Percentiles rank a stretch among this genome's conserved stretches.
phyloP scores from a whole-genome alignment of 2,329 filamentous ascomycete genomes.

The Chrysoporthe austroafricana region DNA sequence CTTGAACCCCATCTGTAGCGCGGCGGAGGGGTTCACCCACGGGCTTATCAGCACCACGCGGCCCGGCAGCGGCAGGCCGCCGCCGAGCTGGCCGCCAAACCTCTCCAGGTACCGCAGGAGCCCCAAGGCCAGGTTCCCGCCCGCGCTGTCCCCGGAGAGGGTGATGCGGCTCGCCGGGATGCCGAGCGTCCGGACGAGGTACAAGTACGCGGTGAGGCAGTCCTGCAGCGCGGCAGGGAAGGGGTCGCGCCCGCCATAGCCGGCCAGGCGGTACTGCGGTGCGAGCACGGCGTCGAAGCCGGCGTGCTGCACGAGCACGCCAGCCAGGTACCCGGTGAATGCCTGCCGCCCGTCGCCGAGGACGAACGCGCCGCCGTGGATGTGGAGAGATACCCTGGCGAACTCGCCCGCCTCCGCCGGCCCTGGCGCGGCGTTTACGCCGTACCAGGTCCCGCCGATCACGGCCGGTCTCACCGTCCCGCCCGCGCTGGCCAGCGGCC shows the following conservation, averaged over 20 bases:
- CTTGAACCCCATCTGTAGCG: not conserved
- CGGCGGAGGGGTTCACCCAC: slow-evolving; percentile 33
- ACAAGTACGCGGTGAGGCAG: slow-evolving; percentile 48
- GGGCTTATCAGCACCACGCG: slow-evolving; percentile 43
- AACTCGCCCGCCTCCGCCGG: not conserved
- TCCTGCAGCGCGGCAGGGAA: slow-evolving; percentile 58
- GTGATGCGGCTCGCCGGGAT: slow-evolving; percentile 47
- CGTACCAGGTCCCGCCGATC: slow-evolving; percentile 35
- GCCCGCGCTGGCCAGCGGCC: slow-evolving; percentile 22
- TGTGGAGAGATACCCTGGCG: slow-evolving; percentile 46
- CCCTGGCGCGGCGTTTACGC: slow-evolving; percentile 13
- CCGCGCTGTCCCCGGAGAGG: slow-evolving; percentile 53
- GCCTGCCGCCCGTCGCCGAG: slow-evolving; percentile 45
- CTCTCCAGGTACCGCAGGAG: slow-evolving; percentile 51
- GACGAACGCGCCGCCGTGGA: slow-evolving; percentile 54
- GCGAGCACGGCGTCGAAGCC: slow-evolving; percentile 44
- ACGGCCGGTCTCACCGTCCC: slow-evolving; percentile 21
- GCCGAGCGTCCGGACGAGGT: slow-evolving; percentile 45
- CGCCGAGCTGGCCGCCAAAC: slow-evolving; percentile 38
- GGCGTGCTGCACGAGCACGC: slow-evolving; percentile 32
- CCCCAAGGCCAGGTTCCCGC: slow-evolving; percentile 49
- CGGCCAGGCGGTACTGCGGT: slow-evolving; percentile 53
- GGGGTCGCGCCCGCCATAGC: slow-evolving; percentile 41
- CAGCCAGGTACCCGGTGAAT: slow-evolving; percentile 33
- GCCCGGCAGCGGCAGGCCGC: slow-evolving; percentile 35